Conservation (phyloP, 495 filamentous ascomycete genomes). For the Trichoderma virens region DNA sequence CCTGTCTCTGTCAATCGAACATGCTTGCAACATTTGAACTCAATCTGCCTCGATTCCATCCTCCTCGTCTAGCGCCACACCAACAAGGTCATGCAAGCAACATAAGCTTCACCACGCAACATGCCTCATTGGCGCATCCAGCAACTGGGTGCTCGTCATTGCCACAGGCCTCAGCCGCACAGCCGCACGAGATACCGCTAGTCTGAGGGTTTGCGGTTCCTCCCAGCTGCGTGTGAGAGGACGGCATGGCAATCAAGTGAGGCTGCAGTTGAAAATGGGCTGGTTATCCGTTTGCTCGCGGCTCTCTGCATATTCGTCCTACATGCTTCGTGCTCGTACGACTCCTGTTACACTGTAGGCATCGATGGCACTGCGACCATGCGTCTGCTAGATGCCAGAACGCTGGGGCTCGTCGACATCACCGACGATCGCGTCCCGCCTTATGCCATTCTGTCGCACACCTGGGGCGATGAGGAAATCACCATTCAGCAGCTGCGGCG, state of each 20-base stretch:
- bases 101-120: not conserved
- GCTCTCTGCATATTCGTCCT: no score
- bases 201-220: no score
- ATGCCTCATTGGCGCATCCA: not conserved
- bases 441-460: conserved; percentile 19
- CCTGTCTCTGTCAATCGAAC: not conserved
- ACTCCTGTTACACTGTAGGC: not conserved
- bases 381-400: not conserved
- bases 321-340: no score
- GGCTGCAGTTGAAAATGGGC: no score
- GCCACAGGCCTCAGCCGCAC: not conserved
- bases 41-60: not conserved
- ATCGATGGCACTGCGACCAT: not conserved
- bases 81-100: not conserved
- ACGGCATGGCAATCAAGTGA: no score
- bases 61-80: no score
- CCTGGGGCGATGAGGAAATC: conserved; percentile 20
- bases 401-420: conserved; percentile 5
- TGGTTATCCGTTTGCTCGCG: no score
- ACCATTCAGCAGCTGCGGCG: conserved; percentile 15
- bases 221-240: no score
- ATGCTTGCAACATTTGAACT: not conserved
- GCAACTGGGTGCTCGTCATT: not conserved
- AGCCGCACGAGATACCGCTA: not conserved
- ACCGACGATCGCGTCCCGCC: not conserved